Percentiles rank a stretch among this genome's conserved stretches.
These are phyloP conservation scores for Dendrobium huoshanense DNA, from an alignment of 106 monocot genomes.

Conservation along the genomic window DNA sequence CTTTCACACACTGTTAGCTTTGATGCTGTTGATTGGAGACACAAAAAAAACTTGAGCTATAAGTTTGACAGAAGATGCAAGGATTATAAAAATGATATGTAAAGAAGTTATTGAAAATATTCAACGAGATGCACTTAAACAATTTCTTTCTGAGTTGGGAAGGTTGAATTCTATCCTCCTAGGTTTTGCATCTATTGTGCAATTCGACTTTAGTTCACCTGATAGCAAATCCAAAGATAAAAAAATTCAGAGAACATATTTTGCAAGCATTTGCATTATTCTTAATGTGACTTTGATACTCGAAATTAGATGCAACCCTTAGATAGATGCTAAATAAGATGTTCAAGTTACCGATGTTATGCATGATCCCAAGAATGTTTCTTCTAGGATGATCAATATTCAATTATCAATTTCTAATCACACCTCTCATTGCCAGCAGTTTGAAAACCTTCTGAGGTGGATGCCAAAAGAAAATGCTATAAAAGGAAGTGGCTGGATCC, in stretches of 20 bases:
- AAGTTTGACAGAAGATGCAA: background rate
- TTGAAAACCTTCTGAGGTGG: constrained; percentile 27
- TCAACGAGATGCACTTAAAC: constrained; percentile 12
- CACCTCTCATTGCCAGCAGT: constrained; percentile 8
- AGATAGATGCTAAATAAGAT: constrained; percentile 15
- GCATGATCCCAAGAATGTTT: constrained; percentile 15
- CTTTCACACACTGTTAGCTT: constrained; percentile 6
- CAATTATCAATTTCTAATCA: constrained; percentile 25
- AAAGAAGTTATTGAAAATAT: constrained; percentile 21
- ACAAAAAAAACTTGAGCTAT: background rate
- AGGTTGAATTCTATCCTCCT: constrained; percentile 11
- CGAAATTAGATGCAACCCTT: constrained; percentile 60
- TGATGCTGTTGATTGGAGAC: background rate
- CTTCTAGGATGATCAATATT: background rate
- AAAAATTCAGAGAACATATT: too few relatives aligned
- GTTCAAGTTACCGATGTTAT: constrained; percentile 12
- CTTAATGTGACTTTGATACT: too few relatives aligned
- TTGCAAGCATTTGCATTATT: too few relatives aligned
- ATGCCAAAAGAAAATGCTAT: too few relatives aligned
- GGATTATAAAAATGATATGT: constrained; percentile 11
- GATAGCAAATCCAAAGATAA: too few relatives aligned
- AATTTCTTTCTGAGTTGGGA: constrained; percentile 11
- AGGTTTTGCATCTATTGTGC: constrained; percentile 46
- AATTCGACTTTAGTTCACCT: constrained; percentile 56
- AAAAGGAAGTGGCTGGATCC: constrained; percentile 6